Evolutionary conservation across 305 asterid genomes (phyloP).

Genomic region (Rubia peregrina): DNA sequence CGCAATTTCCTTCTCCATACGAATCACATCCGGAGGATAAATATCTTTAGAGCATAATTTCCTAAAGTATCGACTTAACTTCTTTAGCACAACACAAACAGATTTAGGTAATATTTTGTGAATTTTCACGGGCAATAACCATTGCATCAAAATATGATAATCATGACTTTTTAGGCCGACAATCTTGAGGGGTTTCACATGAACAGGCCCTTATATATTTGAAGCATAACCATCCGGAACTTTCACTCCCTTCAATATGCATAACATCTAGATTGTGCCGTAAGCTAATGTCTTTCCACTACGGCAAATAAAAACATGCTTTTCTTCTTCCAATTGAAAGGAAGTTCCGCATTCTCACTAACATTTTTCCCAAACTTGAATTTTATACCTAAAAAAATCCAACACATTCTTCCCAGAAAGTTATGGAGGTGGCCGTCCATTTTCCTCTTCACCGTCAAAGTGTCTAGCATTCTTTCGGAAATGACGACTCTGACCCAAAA

Average conservation of each 20-base stretch:
- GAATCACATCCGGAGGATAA: neutral
- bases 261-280: slow-evolving; percentile 11
- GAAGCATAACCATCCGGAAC: slow-evolving; percentile 1
- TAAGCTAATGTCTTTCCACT: slow-evolving; percentile 3
- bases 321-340: neutral
- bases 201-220: neutral
- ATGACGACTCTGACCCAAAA: neutral
- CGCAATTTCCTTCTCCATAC: neutral
- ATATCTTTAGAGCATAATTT: neutral
- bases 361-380: neutral
- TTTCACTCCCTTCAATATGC: slow-evolving; percentile 8
- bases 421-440: neutral
- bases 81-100: neutral
- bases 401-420: neutral
- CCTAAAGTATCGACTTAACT: neutral
- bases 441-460: neutral
- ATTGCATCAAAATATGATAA: slow-evolving; percentile 2
- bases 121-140: neutral
- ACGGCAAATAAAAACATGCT: neutral
- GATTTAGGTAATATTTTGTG: neutral
- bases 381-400: neutral
- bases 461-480: slow-evolving; percentile 2
- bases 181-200: neutral
- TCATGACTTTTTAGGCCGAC: neutral
- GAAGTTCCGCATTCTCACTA: neutral